Evolutionary conservation across 73 alveolate species (phyloP).

Genomic region (Paramecium sexaurelia): DNA sequence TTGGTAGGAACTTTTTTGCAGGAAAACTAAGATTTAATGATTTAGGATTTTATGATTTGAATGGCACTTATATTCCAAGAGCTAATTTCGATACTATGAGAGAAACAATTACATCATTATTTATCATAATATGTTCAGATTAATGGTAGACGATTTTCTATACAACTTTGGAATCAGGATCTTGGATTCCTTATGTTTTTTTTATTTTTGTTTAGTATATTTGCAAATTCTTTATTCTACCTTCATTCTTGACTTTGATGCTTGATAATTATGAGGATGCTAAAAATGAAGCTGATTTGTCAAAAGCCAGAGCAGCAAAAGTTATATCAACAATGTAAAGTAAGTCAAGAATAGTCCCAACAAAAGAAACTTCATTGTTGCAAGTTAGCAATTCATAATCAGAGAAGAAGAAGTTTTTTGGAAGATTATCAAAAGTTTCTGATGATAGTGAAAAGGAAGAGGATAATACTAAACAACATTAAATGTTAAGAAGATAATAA

Average conservation of each 20-base stretch:
- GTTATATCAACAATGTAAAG: background rate
- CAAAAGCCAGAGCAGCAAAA: background rate
- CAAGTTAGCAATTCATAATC: background rate
- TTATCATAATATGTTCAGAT: background rate
- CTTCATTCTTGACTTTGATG: background rate
- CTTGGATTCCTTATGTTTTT: conserved; percentile 13
- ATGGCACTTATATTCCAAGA: background rate
- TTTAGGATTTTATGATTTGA: background rate
- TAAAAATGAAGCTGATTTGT: conserved; percentile 21
- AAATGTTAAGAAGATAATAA: background rate
- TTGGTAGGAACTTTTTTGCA: conserved; percentile 27
- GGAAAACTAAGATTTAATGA: conserved; percentile 12
- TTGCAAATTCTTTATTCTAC: conserved; percentile 4
- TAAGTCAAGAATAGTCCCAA: background rate
- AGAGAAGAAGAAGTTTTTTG: background rate
- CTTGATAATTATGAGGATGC: conserved; percentile 43
- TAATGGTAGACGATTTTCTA: background rate
- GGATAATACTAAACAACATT: background rate
- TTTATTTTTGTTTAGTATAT: background rate
- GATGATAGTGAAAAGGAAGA: conserved; percentile 6
- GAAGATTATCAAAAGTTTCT: background rate
- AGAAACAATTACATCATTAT: background rate
- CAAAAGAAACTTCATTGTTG: background rate
- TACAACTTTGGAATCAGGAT: background rate
- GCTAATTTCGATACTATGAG: conserved; percentile 22